These are phyloP conservation scores for Nymphaea thermarum DNA, from an alignment of 164 flowering plant genomes.

Conservation along the genomic window DNA sequence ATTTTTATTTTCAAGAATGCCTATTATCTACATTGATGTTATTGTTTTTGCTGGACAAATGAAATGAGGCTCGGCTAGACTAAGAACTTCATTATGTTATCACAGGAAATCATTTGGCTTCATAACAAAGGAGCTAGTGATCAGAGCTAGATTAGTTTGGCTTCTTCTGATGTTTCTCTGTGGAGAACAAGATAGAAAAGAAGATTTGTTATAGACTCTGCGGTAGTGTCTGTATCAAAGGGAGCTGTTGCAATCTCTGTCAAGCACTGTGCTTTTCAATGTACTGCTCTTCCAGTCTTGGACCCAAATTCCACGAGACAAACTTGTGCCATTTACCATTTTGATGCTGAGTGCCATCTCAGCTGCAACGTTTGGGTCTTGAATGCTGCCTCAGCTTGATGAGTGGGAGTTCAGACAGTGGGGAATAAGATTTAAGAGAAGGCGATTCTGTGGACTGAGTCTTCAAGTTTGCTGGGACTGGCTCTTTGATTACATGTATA, in stretches of 20 bases:
- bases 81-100: too few relatives aligned
- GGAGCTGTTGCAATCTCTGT: background rate
- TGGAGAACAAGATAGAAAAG: background rate
- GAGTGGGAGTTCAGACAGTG: background rate
- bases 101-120: slow-evolving; percentile 1
- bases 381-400: background rate
- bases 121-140: background rate
- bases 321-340: too few relatives aligned
- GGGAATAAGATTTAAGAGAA: background rate
- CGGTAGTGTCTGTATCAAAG: background rate
- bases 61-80: too few relatives aligned
- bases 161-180: background rate
- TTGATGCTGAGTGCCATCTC: too few relatives aligned
- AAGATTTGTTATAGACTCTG: background rate
- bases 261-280: background rate
- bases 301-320: too few relatives aligned
- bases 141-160: background rate
- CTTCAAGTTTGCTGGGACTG: background rate
- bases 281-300: too few relatives aligned
- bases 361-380: too few relatives aligned
- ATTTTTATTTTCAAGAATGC: background rate
- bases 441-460: background rate
- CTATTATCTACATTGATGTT: background rate
- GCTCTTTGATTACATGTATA: background rate
- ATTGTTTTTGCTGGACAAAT: too few relatives aligned